phyloP scores from a whole-genome alignment of 441 rosid genomes.

The Erodium texanum region DNA sequence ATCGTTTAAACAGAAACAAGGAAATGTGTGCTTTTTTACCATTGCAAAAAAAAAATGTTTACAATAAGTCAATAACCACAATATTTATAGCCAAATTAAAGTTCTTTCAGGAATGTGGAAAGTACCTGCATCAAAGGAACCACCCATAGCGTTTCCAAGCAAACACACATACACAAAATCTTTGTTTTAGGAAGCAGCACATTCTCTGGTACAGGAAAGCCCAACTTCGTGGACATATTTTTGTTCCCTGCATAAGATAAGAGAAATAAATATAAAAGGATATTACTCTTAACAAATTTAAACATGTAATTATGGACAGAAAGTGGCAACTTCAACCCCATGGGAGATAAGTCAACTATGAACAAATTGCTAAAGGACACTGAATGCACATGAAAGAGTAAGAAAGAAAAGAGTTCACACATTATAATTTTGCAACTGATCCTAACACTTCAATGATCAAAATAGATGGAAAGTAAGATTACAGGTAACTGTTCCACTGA shows the following conservation, averaged over 20 bases:
- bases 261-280: background rate
- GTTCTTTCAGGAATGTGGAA: background rate
- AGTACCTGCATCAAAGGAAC: slow-evolving; percentile 77
- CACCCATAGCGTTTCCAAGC: slow-evolving; percentile 65
- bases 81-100: too few relatives aligned
- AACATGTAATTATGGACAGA: background rate
- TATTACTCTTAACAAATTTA: background rate
- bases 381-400: background rate
- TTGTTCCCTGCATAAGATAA: slow-evolving; percentile 53
- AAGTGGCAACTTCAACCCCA: background rate
- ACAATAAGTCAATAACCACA: too few relatives aligned
- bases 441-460: background rate
- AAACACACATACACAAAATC: slow-evolving; percentile 61
- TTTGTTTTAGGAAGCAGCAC: slow-evolving; percentile 81
- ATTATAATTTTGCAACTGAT: background rate
- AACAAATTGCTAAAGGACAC: too few relatives aligned
- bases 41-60: too few relatives aligned
- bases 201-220: slow-evolving; percentile 58
- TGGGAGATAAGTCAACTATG: background rate
- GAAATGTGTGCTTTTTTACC: background rate
- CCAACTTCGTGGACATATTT: slow-evolving; percentile 66
- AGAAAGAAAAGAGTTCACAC: slow-evolving; percentile 7
- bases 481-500: background rate
- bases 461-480: background rate
- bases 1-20: background rate